Evolutionary conservation across 495 filamentous ascomycete genomes (phyloP).

Genomic region (Neurospora sp.): DNA sequence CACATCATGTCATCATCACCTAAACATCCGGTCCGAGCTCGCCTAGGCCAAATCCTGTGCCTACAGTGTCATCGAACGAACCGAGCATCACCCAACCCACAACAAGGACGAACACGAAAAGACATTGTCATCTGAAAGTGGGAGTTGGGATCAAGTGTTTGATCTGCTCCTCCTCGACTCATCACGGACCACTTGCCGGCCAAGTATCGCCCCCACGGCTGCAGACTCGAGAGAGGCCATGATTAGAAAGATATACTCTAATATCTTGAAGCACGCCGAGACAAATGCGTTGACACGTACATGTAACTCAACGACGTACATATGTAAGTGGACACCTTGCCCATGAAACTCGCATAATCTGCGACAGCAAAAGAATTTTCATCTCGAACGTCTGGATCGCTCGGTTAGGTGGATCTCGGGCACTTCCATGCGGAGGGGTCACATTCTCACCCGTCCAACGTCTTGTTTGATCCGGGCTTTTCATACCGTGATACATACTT

Average conservation of each 20-base stretch:
- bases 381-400: neutral
- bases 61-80: neutral
- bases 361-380: neutral
- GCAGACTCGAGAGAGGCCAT: neutral
- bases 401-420: neutral
- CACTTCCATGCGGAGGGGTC: neutral
- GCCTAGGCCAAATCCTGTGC: neutral
- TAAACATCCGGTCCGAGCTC: neutral
- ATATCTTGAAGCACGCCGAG: neutral
- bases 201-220: neutral
- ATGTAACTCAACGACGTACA: neutral
- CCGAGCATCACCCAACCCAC: neutral
- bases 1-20: constrained; percentile 10
- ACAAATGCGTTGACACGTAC: neutral
- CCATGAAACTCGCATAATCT: neutral
- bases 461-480: neutral
- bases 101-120: neutral
- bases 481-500: neutral
- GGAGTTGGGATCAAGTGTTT: neutral
- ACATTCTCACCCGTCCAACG: neutral
- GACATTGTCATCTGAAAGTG: neutral
- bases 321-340: neutral
- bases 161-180: neutral
- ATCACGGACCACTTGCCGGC: neutral
- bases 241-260: neutral